These are phyloP conservation scores for Coemansia sp. DNA, from an alignment of 192 early-diverging fungal genomes.

Conservation along the genomic window DNA sequence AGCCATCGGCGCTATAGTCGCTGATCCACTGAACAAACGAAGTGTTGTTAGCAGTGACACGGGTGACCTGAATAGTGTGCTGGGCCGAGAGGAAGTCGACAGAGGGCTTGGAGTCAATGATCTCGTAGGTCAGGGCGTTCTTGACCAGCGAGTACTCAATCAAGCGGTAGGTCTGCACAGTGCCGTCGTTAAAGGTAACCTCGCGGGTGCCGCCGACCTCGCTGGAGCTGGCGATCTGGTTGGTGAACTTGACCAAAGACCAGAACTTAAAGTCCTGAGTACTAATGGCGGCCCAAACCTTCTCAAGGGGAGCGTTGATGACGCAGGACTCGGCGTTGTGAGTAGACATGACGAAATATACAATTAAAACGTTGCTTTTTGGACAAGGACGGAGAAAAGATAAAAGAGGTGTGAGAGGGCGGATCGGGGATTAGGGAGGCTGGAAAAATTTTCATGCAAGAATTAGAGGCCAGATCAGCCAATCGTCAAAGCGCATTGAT, in stretches of 20 bases:
- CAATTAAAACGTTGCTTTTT: neutral
- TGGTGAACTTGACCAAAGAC: constrained; percentile 46
- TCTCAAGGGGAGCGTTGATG: constrained; percentile 35
- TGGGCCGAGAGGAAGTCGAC: constrained; percentile 56
- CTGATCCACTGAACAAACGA: constrained; percentile 63
- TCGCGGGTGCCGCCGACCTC: constrained; percentile 55
- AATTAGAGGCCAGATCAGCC: neutral
- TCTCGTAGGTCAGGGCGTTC: constrained; percentile 57
- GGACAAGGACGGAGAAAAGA: neutral
- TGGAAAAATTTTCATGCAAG: constrained; percentile 9
- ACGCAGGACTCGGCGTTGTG: constrained; percentile 45
- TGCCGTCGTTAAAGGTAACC: constrained; percentile 56
- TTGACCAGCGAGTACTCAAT: constrained; percentile 55
- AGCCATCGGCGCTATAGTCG: constrained; percentile 56
- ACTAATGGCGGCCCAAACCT: constrained; percentile 36
- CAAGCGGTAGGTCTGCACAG: constrained; percentile 57
- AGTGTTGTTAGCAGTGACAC: constrained; percentile 54
- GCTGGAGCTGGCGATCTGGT: constrained; percentile 24
- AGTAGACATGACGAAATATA: constrained; percentile 15
- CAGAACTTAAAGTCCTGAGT: constrained; percentile 49
- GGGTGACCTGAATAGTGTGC: constrained; percentile 53
- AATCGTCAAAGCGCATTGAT: neutral
- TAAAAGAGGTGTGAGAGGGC: neutral
- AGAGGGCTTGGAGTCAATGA: constrained; percentile 56
- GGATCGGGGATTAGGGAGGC: neutral